Base-by-base conservation (phyloP, 345 rosid species). In the Hibiscus trionum region DNA sequence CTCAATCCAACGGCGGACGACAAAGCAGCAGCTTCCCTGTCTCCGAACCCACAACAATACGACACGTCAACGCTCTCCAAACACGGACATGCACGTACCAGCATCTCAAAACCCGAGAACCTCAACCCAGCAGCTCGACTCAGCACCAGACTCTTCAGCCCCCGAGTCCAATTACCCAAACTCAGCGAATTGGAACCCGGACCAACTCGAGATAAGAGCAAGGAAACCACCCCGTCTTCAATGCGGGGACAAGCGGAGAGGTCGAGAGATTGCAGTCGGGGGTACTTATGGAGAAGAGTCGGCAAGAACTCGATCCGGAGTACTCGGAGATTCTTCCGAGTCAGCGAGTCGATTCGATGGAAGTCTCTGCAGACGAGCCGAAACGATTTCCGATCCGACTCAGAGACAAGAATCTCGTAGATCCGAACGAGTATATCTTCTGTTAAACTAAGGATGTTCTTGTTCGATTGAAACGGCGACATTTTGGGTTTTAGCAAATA, bases 21-120 rank as follows among this genome's bases (percentile, higher is more conserved):
- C 42, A 93, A 62, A 27, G 98, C 98, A 52, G 91, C 97, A 42
- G 96, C 96, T 78, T 91, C 98, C 56, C 86, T 72, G 66, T 91
- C 97, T 4, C 96, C 96, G 50, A 90, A 84, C 61, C 85, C 83
- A 39, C 86, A 81, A 63, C 90, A 90, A 58, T 88, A 80, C 27
- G 98, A 94, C 77, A 94, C 90, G 71, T 91, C 93, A 15, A 94
- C 78, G 35, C 84, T 66, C 83, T 88, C 93, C 71, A 91, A 82
- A 70, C 70, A 26, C 60, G 80, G 81, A 66, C 93, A 91, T 17
- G 88, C 80, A 66, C 82, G 78, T 31, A 83, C 80, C 29, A 94
- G 62, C 79, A 77, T 77, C 85, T 85, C 90, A 68, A 94, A 69
- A 1, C 97, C 98, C 17, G 73, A 53, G 56, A 76, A 80, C 72